Evolutionary conservation across 169 alveolate genomes (phyloP).

Genomic region (Plasmodium vivax): DNA sequence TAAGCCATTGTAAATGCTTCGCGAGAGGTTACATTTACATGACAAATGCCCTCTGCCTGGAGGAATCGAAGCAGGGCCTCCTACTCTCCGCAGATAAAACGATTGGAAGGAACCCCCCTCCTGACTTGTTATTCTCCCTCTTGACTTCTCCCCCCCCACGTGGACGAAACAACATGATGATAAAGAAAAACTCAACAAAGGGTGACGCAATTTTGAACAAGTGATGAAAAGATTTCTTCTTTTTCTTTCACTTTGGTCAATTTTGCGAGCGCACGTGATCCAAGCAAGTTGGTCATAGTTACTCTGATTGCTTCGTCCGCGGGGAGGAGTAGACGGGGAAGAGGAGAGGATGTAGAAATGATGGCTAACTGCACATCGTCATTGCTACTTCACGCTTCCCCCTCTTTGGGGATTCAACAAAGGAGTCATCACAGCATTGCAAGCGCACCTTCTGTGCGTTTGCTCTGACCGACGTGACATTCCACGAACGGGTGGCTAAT

Average conservation of each 20-base stretch:
- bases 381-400: neutral
- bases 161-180: constrained; percentile 73
- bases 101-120: neutral
- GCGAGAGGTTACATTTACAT: no score
- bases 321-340: neutral
- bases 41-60: neutral
- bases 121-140: neutral
- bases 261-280: constrained; percentile 25
- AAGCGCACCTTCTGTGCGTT: neutral
- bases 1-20: neutral
- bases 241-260: constrained; percentile 33
- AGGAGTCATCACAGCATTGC: neutral
- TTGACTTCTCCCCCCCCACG: neutral
- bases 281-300: constrained; percentile 54
- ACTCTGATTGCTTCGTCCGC: constrained; percentile 75
- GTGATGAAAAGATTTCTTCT: constrained; percentile 52
- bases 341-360: neutral
- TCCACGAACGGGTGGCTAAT: neutral
- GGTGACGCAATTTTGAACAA: constrained; percentile 54
- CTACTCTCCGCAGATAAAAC: neutral
- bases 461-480: neutral
- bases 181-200: constrained; percentile 6
- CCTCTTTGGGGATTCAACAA: neutral
- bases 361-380: neutral
- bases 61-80: neutral